Conservation (phyloP, 2,329 filamentous ascomycete species). For the Penicillium sp. region DNA sequence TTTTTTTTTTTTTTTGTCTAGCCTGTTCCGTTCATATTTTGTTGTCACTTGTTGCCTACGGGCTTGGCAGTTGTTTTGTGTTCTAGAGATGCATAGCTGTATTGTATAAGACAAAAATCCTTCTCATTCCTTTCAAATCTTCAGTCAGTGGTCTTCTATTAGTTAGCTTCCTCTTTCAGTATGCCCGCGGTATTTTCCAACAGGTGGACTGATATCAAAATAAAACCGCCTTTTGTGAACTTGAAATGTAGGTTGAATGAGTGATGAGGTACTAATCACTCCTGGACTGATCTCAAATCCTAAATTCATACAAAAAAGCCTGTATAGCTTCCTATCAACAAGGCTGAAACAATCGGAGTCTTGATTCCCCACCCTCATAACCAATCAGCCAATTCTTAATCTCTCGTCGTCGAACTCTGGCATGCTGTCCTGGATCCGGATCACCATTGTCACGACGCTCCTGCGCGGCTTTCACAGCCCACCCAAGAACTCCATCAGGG, state of each 20-base stretch:
- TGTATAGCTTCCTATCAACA: not conserved
- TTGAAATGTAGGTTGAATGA: too few species aligned
- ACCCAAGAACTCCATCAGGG: not conserved
- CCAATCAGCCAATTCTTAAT: not conserved
- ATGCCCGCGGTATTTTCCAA: not conserved
- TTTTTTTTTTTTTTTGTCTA: slow-evolving; percentile 3
- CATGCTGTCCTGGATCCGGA: not conserved
- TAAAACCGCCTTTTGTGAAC: too few species aligned
- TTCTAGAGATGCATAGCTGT: slow-evolving; percentile 26
- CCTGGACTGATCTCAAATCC: too few species aligned
- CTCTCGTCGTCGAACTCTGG: not conserved
- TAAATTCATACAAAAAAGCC: too few species aligned
- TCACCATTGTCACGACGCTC: not conserved
- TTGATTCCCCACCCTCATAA: not conserved
- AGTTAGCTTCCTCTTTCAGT: too few species aligned
- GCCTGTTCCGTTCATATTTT: slow-evolving; percentile 1
- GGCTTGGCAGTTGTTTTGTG: slow-evolving; percentile 8
- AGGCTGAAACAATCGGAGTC: not conserved
- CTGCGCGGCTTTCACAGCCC: not conserved
- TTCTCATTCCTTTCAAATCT: not conserved
- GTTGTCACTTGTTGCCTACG: slow-evolving; percentile 2
- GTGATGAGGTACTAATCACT: too few species aligned
- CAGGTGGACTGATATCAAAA: too few species aligned
- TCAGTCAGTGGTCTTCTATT: not conserved
- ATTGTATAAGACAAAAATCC: slow-evolving; percentile 24